Conservation (phyloP, 169 alveolate species). For the Plasmodium yoelii region DNA sequence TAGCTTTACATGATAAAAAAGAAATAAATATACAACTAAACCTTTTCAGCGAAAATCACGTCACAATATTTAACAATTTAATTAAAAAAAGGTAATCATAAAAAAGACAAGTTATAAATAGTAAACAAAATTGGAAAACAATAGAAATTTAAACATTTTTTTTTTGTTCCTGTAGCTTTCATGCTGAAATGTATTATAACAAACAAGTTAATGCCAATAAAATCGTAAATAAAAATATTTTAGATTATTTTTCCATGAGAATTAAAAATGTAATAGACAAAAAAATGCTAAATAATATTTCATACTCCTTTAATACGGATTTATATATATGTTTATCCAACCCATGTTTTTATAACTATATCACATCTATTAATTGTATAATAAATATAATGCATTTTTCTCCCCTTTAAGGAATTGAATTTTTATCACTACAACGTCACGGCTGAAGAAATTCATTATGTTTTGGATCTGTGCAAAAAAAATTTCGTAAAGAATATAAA, state of each 20-base stretch:
- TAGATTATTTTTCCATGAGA: constrained; percentile 37
- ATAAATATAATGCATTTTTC: neutral
- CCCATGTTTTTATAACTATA: too few relatives aligned
- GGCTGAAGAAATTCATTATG: constrained; percentile 42
- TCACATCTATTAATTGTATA: neutral
- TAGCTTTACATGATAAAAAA: constrained; percentile 11
- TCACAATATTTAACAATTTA: constrained; percentile 5
- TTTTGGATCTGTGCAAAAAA: constrained; percentile 31
- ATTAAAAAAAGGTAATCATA: constrained; percentile 33
- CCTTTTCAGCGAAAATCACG: constrained; percentile 17
- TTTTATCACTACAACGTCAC: constrained; percentile 57
- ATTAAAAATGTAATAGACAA: constrained; percentile 44
- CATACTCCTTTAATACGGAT: neutral
- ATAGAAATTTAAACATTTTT: neutral
- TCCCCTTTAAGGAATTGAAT: constrained; percentile 38
- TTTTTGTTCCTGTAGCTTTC: constrained; percentile 16
- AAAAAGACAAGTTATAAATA: neutral
- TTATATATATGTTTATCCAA: neutral
- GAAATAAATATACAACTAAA: constrained; percentile 22
- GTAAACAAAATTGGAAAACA: neutral
- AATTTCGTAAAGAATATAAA: constrained; percentile 33
- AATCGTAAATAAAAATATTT: constrained; percentile 39
- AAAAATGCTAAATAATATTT: neutral
- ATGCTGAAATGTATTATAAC: constrained; percentile 23
- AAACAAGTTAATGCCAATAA: constrained; percentile 26